Evolutionary conservation across 1,139 yeast species (phyloP).

Genomic region (Pneumocystis canis): DNA sequence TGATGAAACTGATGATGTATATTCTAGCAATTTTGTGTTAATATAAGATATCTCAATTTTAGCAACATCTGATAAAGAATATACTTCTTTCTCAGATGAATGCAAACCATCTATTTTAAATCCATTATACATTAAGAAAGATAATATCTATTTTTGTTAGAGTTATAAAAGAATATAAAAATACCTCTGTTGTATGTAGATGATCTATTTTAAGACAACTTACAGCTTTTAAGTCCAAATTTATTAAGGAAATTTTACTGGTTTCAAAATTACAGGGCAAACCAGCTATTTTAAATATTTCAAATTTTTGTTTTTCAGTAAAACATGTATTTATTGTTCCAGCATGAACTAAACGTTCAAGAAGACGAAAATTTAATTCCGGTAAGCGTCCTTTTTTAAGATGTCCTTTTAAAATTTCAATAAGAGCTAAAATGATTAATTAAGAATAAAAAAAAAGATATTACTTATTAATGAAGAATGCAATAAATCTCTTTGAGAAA

Average conservation of each 20-base stretch:
- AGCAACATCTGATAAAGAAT: background rate
- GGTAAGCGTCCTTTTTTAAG: background rate
- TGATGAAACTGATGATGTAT: background rate
- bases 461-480: background rate
- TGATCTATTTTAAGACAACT: background rate
- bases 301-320: slow-evolving; percentile 1
- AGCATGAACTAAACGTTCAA: slow-evolving; percentile 1
- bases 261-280: background rate
- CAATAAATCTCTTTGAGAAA: background rate
- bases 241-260: background rate
- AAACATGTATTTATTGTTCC: background rate
- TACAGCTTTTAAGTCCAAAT: background rate
- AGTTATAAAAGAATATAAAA: background rate
- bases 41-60: background rate
- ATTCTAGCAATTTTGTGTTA: background rate
- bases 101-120: background rate
- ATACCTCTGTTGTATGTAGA: background rate
- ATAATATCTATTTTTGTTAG: background rate
- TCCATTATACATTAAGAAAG: background rate
- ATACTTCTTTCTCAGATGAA: background rate
- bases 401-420: slow-evolving; percentile 1
- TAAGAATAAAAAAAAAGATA: background rate
- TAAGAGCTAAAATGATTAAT: background rate
- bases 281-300: background rate
- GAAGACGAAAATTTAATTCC: background rate